phyloP scores from a whole-genome alignment of 768 basidiomycete genomes.

The Mycena pura region DNA sequence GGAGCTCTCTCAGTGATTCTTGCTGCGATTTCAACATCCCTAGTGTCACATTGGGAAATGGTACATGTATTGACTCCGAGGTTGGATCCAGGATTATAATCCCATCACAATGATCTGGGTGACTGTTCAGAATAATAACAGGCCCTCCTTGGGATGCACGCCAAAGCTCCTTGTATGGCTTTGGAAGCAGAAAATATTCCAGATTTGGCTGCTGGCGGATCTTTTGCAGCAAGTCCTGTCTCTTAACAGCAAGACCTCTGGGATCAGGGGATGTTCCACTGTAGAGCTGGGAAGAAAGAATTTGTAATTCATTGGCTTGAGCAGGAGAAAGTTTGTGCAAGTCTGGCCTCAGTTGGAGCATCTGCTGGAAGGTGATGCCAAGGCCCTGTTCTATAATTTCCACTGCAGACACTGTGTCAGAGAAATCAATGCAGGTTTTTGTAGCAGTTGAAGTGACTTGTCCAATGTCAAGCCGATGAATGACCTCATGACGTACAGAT shows the following conservation, averaged over 20 bases:
- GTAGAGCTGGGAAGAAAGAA: background rate
- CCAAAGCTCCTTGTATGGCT: background rate
- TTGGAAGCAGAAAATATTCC: constrained; percentile 14
- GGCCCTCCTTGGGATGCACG: too few relatives aligned
- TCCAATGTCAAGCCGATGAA: background rate
- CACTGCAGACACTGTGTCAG: background rate
- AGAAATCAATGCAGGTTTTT: background rate
- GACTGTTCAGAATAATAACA: too few relatives aligned
- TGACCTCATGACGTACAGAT: background rate
- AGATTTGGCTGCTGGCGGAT: constrained; percentile 17
- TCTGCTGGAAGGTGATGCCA: background rate
- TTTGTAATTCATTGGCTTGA: background rate
- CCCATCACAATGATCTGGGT: too few relatives aligned
- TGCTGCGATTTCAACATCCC: background rate
- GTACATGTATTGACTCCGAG: background rate
- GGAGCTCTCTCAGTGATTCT: background rate
- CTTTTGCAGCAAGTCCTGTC: constrained; percentile 11
- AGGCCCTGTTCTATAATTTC: background rate
- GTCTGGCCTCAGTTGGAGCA: too few relatives aligned
- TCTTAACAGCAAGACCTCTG: background rate
- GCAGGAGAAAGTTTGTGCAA: background rate
- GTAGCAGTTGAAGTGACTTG: background rate
- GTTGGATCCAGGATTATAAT: constrained; percentile 1
- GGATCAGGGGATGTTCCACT: background rate
- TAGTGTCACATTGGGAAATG: background rate